Conservation (phyloP, 1,284 basidiomycete species). For the Wallemia ichthyophaga region DNA sequence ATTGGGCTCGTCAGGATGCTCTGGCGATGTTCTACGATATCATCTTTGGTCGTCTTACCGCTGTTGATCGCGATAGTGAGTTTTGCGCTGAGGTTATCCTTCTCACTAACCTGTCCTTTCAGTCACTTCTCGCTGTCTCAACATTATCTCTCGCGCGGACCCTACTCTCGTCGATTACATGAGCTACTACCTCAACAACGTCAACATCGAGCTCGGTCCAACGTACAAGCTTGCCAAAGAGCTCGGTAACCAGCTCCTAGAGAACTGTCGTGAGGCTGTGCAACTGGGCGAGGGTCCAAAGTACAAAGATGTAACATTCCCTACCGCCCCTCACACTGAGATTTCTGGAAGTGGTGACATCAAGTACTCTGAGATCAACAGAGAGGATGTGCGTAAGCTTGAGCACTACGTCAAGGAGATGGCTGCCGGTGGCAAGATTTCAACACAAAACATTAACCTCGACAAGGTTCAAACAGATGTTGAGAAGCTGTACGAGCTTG, state of each 20-base stretch:
- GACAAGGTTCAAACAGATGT: constrained; percentile 93
- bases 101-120: constrained; percentile 23
- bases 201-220: constrained; percentile 52
- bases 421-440: constrained; percentile 71
- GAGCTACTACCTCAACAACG: constrained; percentile 74
- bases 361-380: constrained; percentile 72
- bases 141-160: constrained; percentile 90
- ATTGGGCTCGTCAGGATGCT: constrained; percentile 78
- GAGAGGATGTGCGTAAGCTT: constrained; percentile 81
- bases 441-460: constrained; percentile 39
- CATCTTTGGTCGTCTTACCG: constrained; percentile 71
- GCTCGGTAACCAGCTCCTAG: constrained; percentile 81
- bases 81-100: constrained; percentile 1
- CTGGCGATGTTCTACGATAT: constrained; percentile 92
- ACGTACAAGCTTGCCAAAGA: constrained; percentile 82
- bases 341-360: constrained; percentile 81
- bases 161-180: constrained; percentile 67
- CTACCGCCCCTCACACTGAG: constrained; percentile 83
- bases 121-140: constrained; percentile 88
- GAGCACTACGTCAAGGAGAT: constrained; percentile 80
- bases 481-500: constrained; percentile 81
- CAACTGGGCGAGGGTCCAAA: constrained; percentile 34
- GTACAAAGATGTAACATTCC: constrained; percentile 93
- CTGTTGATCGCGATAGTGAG: constrained; percentile 33
- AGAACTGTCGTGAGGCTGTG: constrained; percentile 66